A percentile compares a stretch with the other conserved stretches of the same genome.
These are phyloP conservation scores for Nannochloropsis granulata DNA, from an alignment of 108 stramenopile species.

Conservation along the genomic window DNA sequence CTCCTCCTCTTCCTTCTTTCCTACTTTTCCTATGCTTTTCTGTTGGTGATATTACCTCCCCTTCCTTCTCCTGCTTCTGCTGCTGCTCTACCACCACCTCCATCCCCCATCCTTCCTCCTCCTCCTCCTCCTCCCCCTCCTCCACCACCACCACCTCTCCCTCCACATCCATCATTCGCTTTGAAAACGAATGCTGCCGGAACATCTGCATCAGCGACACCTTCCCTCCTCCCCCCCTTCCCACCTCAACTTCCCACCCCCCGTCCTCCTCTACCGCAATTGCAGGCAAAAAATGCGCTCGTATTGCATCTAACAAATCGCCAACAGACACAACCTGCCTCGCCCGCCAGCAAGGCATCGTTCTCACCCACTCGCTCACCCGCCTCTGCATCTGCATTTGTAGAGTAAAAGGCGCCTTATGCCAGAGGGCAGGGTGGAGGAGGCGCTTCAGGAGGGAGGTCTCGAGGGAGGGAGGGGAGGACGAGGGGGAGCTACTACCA, in stretches of 20 bases:
- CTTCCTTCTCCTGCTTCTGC: not conserved
- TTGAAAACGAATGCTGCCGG: not conserved
- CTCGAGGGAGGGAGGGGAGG: not conserved
- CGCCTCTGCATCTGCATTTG: not conserved
- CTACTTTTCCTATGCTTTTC: not conserved
- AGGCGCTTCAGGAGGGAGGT: not conserved
- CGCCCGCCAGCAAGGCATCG: not conserved
- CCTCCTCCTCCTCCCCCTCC: not conserved
- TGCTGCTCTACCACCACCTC: not conserved
- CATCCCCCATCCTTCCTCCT: not conserved
- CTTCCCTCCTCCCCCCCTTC: not conserved
- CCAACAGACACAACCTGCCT: not conserved
- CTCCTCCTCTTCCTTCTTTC: not conserved
- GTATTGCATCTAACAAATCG: not conserved
- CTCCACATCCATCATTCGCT: not conserved
- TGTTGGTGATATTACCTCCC: not conserved
- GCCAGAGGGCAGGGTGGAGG: not conserved
- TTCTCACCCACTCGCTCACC: not conserved
- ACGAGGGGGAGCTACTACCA: not conserved
- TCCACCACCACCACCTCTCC: not conserved
- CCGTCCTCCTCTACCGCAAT: not conserved
- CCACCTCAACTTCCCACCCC: not conserved
- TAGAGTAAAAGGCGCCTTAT: not conserved
- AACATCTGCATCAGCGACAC: not conserved
- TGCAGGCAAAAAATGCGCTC: not conserved